Percentiles rank a stretch among this genome's conserved stretches.
phyloP scores from a whole-genome alignment of 2,329 filamentous ascomycete species.

The Polychaeton citri region DNA sequence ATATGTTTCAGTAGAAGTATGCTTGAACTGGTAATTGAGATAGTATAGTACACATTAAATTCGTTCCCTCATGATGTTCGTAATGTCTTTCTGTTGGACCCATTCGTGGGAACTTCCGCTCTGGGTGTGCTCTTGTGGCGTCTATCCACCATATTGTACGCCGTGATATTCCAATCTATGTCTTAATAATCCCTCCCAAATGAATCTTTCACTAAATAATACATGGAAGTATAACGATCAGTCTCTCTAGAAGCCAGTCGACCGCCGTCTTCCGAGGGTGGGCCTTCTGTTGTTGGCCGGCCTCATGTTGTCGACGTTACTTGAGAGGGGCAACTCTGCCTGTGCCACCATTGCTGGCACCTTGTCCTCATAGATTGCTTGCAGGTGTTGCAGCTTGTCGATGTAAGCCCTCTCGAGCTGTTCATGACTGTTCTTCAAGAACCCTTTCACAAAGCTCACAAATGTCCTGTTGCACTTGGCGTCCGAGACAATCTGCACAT shows the following conservation, averaged over 20 bases:
- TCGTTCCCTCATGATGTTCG: background rate
- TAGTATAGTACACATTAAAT: background rate
- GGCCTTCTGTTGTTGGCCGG: background rate
- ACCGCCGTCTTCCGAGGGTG: background rate
- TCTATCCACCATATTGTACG: no score
- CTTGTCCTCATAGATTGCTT: conserved; percentile 1
- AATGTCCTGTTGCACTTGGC: conserved; percentile 19
- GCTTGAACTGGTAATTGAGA: no score
- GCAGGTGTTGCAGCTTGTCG: conserved; percentile 12
- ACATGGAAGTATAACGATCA: no score
- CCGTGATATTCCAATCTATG: no score
- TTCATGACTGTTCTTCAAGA: conserved; percentile 18
- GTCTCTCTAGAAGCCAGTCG: background rate
- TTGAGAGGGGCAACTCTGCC: background rate
- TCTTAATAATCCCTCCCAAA: no score
- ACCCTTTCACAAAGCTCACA: conserved; percentile 20
- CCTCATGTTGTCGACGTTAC: background rate
- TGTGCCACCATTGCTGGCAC: background rate
- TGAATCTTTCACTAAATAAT: no score
- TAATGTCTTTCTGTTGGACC: no score
- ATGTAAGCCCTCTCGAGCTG: conserved; percentile 18
- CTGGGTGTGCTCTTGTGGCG: no score
- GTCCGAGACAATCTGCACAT: conserved; percentile 20
- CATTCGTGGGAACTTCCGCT: no score
- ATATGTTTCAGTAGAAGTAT: no score